Evolutionary conservation across 106 monocot genomes (phyloP), one percentile per base, ranked within the genome.

Genomic region (Platanthera guangdongensis): DNA sequence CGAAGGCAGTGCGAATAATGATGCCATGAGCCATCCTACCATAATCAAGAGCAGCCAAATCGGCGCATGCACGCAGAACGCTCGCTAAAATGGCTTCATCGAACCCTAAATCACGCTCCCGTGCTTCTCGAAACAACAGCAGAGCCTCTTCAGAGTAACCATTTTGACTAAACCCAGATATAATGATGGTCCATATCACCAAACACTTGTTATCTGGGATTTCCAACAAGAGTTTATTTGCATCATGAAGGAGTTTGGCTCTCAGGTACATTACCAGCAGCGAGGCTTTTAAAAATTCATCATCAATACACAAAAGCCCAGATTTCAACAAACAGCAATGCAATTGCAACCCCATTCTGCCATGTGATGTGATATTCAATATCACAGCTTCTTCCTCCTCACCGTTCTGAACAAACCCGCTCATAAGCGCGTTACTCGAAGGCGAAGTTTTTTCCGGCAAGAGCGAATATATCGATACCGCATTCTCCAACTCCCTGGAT

Each of bases 21-120:
- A 88, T 81, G 69, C 82, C 47, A 25, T 93, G 93, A 16, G 88
- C 47, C 68, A 74, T 69, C 71, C 77, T 83, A 10, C 93, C 93
- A 15, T 84, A 57, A 49, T 52, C 47, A 47, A 86, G 14, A 72
- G 86, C 79, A 53, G 88, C 86, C 45, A 93, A 72, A 57, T 84
- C 90, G 50, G 88, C 81, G 74, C 93, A 93, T 47, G 87, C 84
- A 78, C 71, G 76, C 2, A 93, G 70, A 76, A 81, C 80, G 63
- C 86, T 88, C 9, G 80, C 78, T 59, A 88, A 90, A 77, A 84
- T 79, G 6, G 93, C 79, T 64, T 93, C 85, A 59, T 93, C 93
- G 49, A 84, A 72, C 7, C 2, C 19, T 45, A 90, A 22, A 60
- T 64, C 53, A 48, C 59, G 57, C 52, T 14, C 73, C 3, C 63